Conservation (phyloP, 345 rosid genomes). For the Populus euphratica region DNA sequence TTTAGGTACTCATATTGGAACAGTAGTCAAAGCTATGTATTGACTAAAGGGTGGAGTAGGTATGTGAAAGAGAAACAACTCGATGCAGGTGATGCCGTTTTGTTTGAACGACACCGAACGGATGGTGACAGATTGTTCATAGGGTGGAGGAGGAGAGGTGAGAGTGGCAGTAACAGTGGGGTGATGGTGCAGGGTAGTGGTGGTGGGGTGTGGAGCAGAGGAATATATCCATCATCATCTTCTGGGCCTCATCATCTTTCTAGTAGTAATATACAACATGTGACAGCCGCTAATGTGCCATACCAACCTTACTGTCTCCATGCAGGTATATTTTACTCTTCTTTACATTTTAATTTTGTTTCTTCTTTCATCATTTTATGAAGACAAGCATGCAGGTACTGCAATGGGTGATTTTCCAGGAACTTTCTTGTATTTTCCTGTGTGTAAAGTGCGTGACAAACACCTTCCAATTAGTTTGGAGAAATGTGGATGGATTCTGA, state of each 20-base stretch:
- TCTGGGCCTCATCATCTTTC: slow-evolving; percentile 20
- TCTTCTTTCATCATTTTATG: background rate
- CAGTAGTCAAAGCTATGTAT: slow-evolving; percentile 82
- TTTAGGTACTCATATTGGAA: slow-evolving; percentile 89
- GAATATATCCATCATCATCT: slow-evolving; percentile 25
- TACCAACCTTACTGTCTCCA: slow-evolving; percentile 57
- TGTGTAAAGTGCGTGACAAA: slow-evolving; percentile 24
- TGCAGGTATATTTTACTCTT: slow-evolving; percentile 46
- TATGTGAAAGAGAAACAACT: slow-evolving; percentile 84
- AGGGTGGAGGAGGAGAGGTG: slow-evolving; percentile 52
- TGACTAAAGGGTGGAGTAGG: slow-evolving; percentile 91
- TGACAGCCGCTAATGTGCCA: slow-evolving; percentile 18
- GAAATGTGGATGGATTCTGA: slow-evolving; percentile 21
- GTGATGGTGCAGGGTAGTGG: slow-evolving; percentile 16
- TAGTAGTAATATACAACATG: slow-evolving; percentile 30
- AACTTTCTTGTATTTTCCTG: background rate
- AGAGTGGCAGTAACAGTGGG: background rate
- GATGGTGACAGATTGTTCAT: slow-evolving; percentile 59
- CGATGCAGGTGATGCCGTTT: slow-evolving; percentile 71
- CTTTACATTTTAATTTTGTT: background rate
- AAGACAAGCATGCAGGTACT: background rate
- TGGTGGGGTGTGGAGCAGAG: slow-evolving; percentile 23
- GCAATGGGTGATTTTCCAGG: background rate
- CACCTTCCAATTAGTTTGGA: slow-evolving; percentile 45
- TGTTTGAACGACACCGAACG: slow-evolving; percentile 55